Base-by-base conservation (phyloP, 805 yeast species). In the Saccharomycopsis sp. region DNA sequence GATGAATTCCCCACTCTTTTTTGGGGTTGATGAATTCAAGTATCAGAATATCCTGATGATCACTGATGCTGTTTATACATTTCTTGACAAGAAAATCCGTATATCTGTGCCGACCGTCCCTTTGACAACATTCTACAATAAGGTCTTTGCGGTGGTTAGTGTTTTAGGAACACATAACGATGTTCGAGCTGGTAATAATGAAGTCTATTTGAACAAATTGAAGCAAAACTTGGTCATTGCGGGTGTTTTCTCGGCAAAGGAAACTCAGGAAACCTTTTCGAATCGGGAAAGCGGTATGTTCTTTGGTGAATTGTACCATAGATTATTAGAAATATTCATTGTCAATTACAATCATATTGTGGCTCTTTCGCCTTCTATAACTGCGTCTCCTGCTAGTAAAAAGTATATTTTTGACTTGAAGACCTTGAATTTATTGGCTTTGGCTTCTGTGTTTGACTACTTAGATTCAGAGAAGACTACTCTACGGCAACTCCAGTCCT, bases 41-140 rank as follows among this genome's bases (percentile, higher is more conserved):
- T 54, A 57, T 20, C 42, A 60, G 5, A 56, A 54, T n/a, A 38
- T 54, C 19, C 55, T 42, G 24, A 3, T 20, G 25, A 51, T 61
- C 7, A 44, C 58, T 19, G 62, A 61, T 3, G n/a, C 47, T 7
- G 17, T 61, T 2, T n/a, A 17, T 8, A 47, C 53, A 2, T 20
- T 51, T 12, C 25, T 61, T 20, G 52, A 47, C 19, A 58, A 54
- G 53, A 61, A 61, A 35, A 61, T 61, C 1, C 19, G 25, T 1
- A 44, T 61, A 9, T 58, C 62, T 8, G 34, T 23, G 22, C 63
- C 63, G 0, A 58, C 63, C 5, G 35, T 61, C 7, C n/a, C 59
- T 3, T 56, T 58, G 52, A 53, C 53, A 22, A 29, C 22, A 17
- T 61, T 58, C 29, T 56, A 61, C 23, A 61, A 61, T 29, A 24